A percentile compares a stretch with the other conserved stretches of the same genome.
Evolutionary conservation across 2,329 filamentous ascomycete genomes (phyloP).

Genomic region (Colletotrichum paranaense): DNA sequence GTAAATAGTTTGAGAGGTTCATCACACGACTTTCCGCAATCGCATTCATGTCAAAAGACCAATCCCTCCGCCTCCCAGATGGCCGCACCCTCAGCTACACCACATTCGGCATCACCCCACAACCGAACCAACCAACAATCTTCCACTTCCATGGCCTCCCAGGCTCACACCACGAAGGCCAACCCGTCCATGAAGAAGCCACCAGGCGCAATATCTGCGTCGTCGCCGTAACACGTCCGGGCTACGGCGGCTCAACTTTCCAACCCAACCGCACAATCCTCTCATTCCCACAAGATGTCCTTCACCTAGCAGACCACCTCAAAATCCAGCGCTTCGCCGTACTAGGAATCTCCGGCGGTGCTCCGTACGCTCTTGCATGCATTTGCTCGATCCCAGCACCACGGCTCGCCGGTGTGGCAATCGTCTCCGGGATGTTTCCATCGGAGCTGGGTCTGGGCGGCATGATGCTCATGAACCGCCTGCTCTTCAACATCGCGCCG

Average conservation of each 20-base stretch:
- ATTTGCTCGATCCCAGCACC: conserved; percentile 42
- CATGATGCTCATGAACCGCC: conserved; percentile 32
- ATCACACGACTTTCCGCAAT: accelerated
- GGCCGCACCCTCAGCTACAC: conserved; percentile 53
- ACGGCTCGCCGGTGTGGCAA: conserved; percentile 17
- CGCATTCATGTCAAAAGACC: neutral
- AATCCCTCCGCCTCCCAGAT: conserved; percentile 45
- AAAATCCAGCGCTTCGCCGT: conserved; percentile 44
- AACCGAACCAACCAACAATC: conserved; percentile 42
- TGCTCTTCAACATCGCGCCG: conserved; percentile 24
- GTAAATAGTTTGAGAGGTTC: neutral
- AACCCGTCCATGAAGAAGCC: conserved; percentile 41
- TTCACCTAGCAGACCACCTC: conserved; percentile 42
- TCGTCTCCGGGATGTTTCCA: conserved; percentile 37
- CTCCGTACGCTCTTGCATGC: conserved; percentile 50
- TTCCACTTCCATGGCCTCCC: conserved; percentile 57
- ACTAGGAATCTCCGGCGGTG: conserved; percentile 49
- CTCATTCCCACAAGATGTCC: conserved; percentile 49
- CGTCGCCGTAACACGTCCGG: conserved; percentile 53
- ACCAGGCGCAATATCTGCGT: conserved; percentile 44
- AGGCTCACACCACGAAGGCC: conserved; percentile 51
- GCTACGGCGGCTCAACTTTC: conserved; percentile 52
- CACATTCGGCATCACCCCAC: conserved; percentile 46
- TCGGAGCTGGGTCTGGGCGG: conserved; percentile 26
- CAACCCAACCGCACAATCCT: conserved; percentile 44